phyloP scores from a whole-genome alignment of 352 stramenopile species.

The Phytophthora pinifolia region DNA sequence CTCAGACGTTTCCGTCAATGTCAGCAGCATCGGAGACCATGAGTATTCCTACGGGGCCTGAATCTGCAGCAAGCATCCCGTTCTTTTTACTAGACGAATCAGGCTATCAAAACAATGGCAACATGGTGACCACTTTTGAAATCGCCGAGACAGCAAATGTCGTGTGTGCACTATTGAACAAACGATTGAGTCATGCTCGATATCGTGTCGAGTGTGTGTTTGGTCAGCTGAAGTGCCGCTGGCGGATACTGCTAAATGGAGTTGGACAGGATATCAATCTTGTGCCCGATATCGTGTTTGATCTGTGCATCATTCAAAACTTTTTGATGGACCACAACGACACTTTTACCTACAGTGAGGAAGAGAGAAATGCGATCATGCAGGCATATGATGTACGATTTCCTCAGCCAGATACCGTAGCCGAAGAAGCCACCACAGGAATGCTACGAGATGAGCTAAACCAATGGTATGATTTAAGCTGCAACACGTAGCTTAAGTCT shows the following conservation, averaged over 20 bases:
- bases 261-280: background rate
- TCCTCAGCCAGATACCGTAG: background rate
- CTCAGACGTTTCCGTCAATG: no score
- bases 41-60: no score
- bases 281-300: background rate
- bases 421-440: background rate
- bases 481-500: no score
- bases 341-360: no score
- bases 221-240: constrained; percentile 1
- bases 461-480: no score
- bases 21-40: no score
- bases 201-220: constrained; percentile 6
- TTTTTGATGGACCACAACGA: constrained; percentile 1
- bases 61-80: no score
- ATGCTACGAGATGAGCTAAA: background rate
- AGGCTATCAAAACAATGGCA: no score
- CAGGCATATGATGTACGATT: background rate
- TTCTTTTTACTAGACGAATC: no score
- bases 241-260: background rate
- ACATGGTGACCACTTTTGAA: constrained; percentile 6
- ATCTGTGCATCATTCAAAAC: constrained; percentile 3
- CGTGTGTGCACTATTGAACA: no score
- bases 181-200: background rate
- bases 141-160: background rate
- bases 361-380: no score